These are phyloP conservation scores for Salix koriyanagi DNA, from an alignment of 345 rosid genomes.

Conservation along the genomic window DNA sequence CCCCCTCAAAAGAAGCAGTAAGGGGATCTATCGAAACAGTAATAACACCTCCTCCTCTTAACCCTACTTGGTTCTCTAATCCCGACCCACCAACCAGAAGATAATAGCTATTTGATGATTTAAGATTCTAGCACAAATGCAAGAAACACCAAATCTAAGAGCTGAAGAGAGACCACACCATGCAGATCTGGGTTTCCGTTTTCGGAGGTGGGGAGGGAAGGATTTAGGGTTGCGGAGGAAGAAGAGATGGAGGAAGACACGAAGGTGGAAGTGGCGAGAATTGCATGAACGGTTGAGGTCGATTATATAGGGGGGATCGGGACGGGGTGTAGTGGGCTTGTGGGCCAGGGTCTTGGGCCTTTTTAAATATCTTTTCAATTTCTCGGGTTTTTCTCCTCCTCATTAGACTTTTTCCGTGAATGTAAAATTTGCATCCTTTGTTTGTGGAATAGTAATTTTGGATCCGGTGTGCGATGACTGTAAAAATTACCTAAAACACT, in stretches of 20 bases:
- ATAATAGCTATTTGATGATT: background rate
- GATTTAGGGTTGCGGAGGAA: conserved; percentile 12
- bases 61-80: conserved; percentile 36
- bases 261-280: conserved; percentile 44
- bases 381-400: background rate
- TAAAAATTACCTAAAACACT: too few species aligned
- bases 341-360: conserved; percentile 25
- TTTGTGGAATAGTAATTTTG: too few species aligned
- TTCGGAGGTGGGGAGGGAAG: background rate
- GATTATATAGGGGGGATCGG: conserved; percentile 43
- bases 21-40: conserved; percentile 44
- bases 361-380: conserved; percentile 14
- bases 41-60: conserved; percentile 28
- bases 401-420: too few species aligned
- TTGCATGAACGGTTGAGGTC: conserved; percentile 34
- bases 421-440: too few species aligned
- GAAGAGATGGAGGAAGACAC: background rate
- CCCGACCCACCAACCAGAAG: conserved; percentile 47
- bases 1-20: conserved; percentile 95
- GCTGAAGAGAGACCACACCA: conserved; percentile 23
- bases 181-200: conserved; percentile 29
- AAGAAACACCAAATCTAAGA: conserved; percentile 8
- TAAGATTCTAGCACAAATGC: background rate
- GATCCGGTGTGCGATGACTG: too few species aligned
- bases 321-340: conserved; percentile 1